A percentile compares a stretch with the other conserved stretches of the same genome.
These are phyloP conservation scores for Cladosporium sp. DNA, from an alignment of 2,329 filamentous ascomycete species.

Conservation along the genomic window DNA sequence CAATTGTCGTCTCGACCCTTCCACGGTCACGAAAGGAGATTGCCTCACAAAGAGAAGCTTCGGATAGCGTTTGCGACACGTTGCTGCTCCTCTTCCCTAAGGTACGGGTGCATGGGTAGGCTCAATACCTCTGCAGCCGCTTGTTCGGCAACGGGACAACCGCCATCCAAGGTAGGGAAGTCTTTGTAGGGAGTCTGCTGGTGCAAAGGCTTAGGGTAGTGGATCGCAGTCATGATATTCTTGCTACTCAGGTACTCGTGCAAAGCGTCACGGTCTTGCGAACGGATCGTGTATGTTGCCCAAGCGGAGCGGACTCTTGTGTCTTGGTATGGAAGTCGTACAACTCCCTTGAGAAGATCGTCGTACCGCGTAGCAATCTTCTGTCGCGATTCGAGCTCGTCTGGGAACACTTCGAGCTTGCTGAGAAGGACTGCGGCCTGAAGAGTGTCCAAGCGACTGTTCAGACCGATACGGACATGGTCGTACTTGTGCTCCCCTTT, in stretches of 20 bases:
- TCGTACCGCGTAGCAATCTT: not conserved
- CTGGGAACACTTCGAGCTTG: not conserved
- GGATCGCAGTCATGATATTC: not conserved
- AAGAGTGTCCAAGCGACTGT: not conserved
- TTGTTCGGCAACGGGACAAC: not conserved
- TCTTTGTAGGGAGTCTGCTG: not conserved
- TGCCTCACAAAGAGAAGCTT: too few species aligned
- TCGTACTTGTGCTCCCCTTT: not conserved
- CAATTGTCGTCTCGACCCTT: too few species aligned
- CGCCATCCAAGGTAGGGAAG: not conserved
- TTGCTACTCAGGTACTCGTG: not conserved
- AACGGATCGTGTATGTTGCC: not conserved
- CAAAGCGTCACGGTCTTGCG: not conserved
- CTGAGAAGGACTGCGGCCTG: not conserved
- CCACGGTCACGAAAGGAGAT: too few species aligned
- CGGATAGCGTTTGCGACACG: not conserved
- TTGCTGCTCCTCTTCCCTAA: not conserved
- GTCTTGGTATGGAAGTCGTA: not conserved
- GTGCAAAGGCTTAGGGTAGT: not conserved
- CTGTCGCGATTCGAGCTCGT: not conserved
- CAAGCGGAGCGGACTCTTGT: not conserved
- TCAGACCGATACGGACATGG: not conserved
- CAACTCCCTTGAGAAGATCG: not conserved
- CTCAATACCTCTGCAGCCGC: not conserved
- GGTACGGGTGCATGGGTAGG: not conserved